A percentile compares a stretch with the other conserved stretches of the same genome.
Conservation (phyloP, 257 asterid species). For the Solanum pimpinellifolium region DNA sequence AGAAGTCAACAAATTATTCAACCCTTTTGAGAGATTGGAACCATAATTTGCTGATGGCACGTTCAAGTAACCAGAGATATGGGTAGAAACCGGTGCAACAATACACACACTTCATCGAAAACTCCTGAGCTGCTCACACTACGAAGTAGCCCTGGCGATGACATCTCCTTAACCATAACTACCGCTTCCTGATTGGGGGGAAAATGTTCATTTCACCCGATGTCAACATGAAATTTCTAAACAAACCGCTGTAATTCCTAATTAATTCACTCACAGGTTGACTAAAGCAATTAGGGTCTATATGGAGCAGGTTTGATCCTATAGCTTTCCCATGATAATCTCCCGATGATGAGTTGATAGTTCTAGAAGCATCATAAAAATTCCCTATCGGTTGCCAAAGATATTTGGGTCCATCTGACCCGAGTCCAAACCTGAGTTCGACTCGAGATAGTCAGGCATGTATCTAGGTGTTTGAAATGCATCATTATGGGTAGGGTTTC, state of each 20-base stretch:
- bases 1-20: not conserved
- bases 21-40: not conserved
- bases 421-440: fast-evolving
- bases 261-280: slow-evolving; percentile 19
- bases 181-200: not conserved
- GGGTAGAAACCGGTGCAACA: not conserved
- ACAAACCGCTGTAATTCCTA: slow-evolving; percentile 29
- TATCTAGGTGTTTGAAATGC: not conserved
- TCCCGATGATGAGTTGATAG: not conserved
- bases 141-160: not conserved
- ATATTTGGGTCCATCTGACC: not conserved
- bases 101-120: not conserved
- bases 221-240: not conserved
- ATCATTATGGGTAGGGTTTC: not conserved
- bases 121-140: not conserved
- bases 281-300: not conserved
- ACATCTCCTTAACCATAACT: not conserved
- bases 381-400: not conserved
- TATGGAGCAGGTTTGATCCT: not conserved
- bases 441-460: too few species aligned
- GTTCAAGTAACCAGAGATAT: not conserved
- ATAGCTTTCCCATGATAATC: not conserved
- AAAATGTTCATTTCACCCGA: not conserved
- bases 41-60: not conserved
- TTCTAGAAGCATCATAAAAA: not conserved